These are phyloP conservation scores for Auriscalpium orientale DNA, from an alignment of 768 basidiomycete genomes.

Conservation along the genomic window DNA sequence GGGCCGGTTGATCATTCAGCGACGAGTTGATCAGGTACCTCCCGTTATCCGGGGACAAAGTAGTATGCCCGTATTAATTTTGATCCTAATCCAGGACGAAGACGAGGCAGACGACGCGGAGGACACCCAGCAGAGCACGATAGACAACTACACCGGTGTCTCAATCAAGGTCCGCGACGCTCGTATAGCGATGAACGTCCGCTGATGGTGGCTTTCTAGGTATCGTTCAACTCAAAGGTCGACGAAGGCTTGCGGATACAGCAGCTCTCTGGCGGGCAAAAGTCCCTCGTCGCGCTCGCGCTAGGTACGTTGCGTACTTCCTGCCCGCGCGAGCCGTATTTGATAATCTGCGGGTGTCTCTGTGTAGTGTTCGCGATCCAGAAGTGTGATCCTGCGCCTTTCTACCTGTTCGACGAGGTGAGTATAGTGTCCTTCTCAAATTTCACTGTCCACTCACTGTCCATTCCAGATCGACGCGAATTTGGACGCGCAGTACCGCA, in stretches of 20 bases:
- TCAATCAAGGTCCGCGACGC: slow-evolving; percentile 69
- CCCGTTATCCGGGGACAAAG: not conserved
- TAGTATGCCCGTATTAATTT: not conserved
- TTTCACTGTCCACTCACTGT: not conserved
- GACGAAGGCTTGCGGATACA: slow-evolving; percentile 96
- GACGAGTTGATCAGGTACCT: slow-evolving; percentile 74
- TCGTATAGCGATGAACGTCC: not conserved
- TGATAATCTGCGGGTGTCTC: not conserved
- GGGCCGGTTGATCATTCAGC: slow-evolving; percentile 88
- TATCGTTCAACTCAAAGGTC: slow-evolving; percentile 97
- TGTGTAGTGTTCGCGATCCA: slow-evolving; percentile 90
- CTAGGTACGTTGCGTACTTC: slow-evolving; percentile 45
- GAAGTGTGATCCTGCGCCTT: slow-evolving; percentile 98
- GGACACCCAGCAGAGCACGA: slow-evolving; percentile 62
- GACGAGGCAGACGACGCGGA: slow-evolving; percentile 67
- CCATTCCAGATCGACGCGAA: slow-evolving; percentile 83
- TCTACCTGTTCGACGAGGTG: slow-evolving; percentile 98
- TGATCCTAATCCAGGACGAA: slow-evolving; percentile 46
- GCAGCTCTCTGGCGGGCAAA: slow-evolving; percentile 95
- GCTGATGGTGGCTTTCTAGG: slow-evolving; percentile 39
- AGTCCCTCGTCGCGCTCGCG: slow-evolving; percentile 92
- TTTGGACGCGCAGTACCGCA: slow-evolving; percentile 94
- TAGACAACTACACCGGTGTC: slow-evolving; percentile 95
- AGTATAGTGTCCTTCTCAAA: not conserved
- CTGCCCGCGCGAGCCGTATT: not conserved